phyloP scores from a whole-genome alignment of 2,329 filamentous ascomycete species.

The Drechslerella stenobrocha region DNA sequence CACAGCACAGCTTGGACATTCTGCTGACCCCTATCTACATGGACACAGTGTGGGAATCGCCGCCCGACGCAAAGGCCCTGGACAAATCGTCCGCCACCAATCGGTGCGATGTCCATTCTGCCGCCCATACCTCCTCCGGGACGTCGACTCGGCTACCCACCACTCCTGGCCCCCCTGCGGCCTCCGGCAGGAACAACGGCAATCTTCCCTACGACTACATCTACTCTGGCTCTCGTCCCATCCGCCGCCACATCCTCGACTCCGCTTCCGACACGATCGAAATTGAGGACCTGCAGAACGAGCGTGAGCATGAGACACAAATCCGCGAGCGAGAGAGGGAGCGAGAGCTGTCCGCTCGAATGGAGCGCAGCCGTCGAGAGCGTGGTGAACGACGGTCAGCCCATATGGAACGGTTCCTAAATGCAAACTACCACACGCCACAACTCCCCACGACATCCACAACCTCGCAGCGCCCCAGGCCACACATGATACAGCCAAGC shows the following conservation, averaged over 20 bases:
- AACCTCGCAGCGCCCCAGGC: slow-evolving; percentile 41
- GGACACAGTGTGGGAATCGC: slow-evolving; percentile 42
- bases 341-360: slow-evolving; percentile 37
- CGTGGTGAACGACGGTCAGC: slow-evolving; percentile 41
- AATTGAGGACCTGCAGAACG: slow-evolving; percentile 46
- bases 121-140: slow-evolving; percentile 35
- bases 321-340: slow-evolving; percentile 43
- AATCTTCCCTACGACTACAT: slow-evolving; percentile 41
- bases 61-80: slow-evolving; percentile 43
- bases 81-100: slow-evolving; percentile 45
- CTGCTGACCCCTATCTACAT: slow-evolving; percentile 4
- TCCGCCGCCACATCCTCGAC: slow-evolving; percentile 44
- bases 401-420: slow-evolving; percentile 47
- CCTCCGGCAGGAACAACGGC: slow-evolving; percentile 15
- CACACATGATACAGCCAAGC: slow-evolving; percentile 45
- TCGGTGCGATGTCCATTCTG: slow-evolving; percentile 38
- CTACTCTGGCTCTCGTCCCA: slow-evolving; percentile 39
- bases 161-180: slow-evolving; percentile 22
- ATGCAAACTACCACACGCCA: slow-evolving; percentile 45
- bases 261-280: slow-evolving; percentile 41
- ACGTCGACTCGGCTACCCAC: slow-evolving; percentile 33
- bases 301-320: slow-evolving; percentile 47
- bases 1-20: slow-evolving; percentile 4
- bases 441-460: slow-evolving; percentile 44
- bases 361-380: slow-evolving; percentile 47